These are phyloP conservation scores for Dothidotthia symphoricarpi DNA, from an alignment of 2,329 filamentous ascomycete species.

Conservation along the genomic window DNA sequence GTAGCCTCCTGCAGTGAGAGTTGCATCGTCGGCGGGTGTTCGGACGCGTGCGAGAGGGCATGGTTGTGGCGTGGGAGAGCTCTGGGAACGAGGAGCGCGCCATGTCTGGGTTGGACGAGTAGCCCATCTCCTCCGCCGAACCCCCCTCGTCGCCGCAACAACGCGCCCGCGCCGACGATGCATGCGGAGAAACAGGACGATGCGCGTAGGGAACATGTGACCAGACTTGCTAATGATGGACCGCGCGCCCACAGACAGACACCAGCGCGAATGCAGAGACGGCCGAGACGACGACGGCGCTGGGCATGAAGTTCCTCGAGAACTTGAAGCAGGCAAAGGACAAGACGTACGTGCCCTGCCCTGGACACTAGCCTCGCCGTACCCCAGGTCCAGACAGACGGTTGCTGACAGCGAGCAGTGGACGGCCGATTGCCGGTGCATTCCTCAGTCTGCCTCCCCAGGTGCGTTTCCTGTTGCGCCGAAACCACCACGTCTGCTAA, in stretches of 20 bases:
- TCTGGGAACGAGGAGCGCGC: conserved; percentile 29
- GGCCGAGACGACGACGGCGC: conserved; percentile 65
- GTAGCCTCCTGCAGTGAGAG: conserved; percentile 15
- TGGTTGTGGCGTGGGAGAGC: conserved; percentile 26
- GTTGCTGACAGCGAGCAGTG: conserved; percentile 44
- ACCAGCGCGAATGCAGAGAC: conserved; percentile 51
- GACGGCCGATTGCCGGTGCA: conserved; percentile 69
- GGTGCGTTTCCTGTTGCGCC: conserved; percentile 37
- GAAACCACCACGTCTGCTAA: no score
- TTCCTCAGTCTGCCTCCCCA: conserved; percentile 70
- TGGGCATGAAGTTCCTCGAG: conserved; percentile 71
- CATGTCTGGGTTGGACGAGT: conserved; percentile 38
- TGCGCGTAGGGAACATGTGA: neutral
- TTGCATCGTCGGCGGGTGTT: conserved; percentile 6
- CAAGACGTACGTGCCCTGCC: conserved; percentile 64
- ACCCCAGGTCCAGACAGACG: neutral
- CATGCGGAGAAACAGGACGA: conserved; percentile 6
- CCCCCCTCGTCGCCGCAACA: conserved; percentile 31
- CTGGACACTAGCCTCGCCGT: conserved; percentile 1
- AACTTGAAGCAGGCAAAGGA: conserved; percentile 74
- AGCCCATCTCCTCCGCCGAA: conserved; percentile 26
- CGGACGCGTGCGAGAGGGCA: conserved; percentile 1
- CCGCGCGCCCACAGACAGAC: conserved; percentile 27
- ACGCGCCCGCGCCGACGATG: conserved; percentile 27
- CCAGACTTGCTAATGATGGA: conserved; percentile 27